Percentiles rank a stretch among this genome's conserved stretches.
phyloP scores from a whole-genome alignment of 371 early-diverging fungal species.

The Funneliformis caledonium region DNA sequence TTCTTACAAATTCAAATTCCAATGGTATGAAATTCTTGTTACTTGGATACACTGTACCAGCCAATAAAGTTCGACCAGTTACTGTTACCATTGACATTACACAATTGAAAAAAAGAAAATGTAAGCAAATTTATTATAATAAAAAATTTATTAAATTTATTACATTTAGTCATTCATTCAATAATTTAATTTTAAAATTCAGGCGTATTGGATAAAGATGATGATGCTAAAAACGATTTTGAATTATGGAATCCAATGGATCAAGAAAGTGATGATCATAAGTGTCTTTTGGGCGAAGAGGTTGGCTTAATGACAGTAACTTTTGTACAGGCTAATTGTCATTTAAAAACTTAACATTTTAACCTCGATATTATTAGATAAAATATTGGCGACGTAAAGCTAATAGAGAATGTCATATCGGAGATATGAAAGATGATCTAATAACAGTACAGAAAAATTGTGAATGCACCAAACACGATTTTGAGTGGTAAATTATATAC shows the following conservation, averaged over 20 bases:
- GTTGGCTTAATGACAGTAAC: not conserved
- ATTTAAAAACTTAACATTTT: not conserved
- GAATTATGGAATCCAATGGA: constrained; percentile 75
- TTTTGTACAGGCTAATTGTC: not conserved
- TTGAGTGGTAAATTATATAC: constrained; percentile 64
- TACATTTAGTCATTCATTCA: no score
- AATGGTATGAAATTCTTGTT: constrained; percentile 63
- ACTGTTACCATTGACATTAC: constrained; percentile 56
- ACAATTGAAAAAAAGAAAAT: constrained; percentile 40
- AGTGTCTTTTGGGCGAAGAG: constrained; percentile 53
- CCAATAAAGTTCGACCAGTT: constrained; percentile 44
- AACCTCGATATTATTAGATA: constrained; percentile 41
- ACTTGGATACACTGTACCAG: constrained; percentile 49
- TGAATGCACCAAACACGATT: constrained; percentile 75
- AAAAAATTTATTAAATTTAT: not conserved
- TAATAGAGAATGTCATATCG: constrained; percentile 71
- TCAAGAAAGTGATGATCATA: constrained; percentile 45
- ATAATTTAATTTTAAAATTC: constrained; percentile 1
- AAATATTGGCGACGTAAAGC: constrained; percentile 82
- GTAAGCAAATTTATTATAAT: not conserved
- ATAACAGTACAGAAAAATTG: constrained; percentile 50
- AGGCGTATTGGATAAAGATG: constrained; percentile 42
- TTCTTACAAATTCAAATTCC: constrained; percentile 64
- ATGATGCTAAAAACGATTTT: constrained; percentile 71
- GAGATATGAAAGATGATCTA: constrained; percentile 53